phyloP scores from a whole-genome alignment of 1,284 basidiomycete species.

The Stygiomarasmius scandens region DNA sequence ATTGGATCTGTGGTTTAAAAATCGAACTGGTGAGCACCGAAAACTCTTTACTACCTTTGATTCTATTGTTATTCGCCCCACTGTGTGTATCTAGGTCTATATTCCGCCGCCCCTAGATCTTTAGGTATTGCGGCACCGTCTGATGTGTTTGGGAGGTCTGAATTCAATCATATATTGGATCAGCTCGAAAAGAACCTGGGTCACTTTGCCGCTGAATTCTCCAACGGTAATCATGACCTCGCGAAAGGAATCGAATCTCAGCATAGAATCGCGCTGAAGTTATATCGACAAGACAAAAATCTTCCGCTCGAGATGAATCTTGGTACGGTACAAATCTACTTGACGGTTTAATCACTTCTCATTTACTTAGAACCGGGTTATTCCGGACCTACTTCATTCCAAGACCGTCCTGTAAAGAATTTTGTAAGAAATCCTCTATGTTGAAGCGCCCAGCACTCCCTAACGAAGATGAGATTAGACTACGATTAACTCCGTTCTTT shows the following conservation, averaged over 20 bases:
- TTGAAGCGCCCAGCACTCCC: no score
- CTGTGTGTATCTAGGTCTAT: conserved; percentile 22
- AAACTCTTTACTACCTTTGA: not conserved
- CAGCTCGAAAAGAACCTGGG: conserved; percentile 22
- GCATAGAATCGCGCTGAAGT: conserved; percentile 24
- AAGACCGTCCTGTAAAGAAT: conserved; percentile 20
- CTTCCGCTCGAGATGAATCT: conserved; percentile 31
- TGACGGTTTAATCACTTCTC: not conserved
- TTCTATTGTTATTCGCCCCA: not conserved
- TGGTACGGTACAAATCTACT: conserved; percentile 21
- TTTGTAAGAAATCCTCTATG: no score
- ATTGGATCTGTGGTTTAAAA: conserved; percentile 6
- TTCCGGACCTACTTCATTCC: conserved; percentile 25
- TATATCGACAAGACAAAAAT: conserved; percentile 26
- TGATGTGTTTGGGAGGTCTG: conserved; percentile 22
- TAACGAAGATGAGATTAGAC: no score
- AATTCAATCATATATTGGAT: conserved; percentile 21
- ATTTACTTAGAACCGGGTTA: conserved; percentile 28
- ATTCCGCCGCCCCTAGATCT: conserved; percentile 29
- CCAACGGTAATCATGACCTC: conserved; percentile 32
- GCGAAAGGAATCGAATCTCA: conserved; percentile 30
- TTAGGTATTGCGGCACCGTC: conserved; percentile 30
- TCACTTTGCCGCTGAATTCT: conserved; percentile 28
- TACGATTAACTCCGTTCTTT: conserved; percentile 31
- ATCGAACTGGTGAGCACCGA: conserved; percentile 9